Evolutionary conservation across 1,284 basidiomycete genomes (phyloP).

Genomic region (Rhodotorula sp.): DNA sequence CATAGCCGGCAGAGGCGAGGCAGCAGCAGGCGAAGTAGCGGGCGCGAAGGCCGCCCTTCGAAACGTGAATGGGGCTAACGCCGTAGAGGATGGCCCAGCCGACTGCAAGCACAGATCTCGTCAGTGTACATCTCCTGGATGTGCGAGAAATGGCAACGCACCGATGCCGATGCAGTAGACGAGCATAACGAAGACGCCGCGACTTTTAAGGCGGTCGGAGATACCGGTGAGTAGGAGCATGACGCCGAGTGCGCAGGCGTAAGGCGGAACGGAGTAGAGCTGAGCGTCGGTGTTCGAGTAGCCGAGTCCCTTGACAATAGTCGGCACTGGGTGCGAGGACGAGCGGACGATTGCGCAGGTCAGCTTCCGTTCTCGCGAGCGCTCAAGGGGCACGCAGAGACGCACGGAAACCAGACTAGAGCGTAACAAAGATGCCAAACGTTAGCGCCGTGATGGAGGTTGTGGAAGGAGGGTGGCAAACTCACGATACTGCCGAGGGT

Average conservation of each 20-base stretch:
- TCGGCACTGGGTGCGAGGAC: background rate
- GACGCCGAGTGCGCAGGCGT: slow-evolving; percentile 42
- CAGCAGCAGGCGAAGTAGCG: slow-evolving; percentile 49
- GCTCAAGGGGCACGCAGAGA: background rate
- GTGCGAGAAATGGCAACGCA: too few species aligned
- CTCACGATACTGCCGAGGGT: slow-evolving; percentile 65
- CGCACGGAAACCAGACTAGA: background rate
- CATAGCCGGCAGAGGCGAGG: background rate
- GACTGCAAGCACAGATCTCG: too few species aligned
- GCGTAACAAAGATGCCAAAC: background rate
- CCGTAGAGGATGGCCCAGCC: slow-evolving; percentile 52
- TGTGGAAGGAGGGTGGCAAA: slow-evolving; percentile 61
- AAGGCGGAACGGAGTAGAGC: slow-evolving; percentile 65
- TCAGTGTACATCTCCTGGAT: too few species aligned
- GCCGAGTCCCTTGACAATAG: slow-evolving; percentile 58
- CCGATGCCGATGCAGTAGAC: slow-evolving; percentile 51
- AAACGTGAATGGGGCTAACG: slow-evolving; percentile 45
- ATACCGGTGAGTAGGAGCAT: slow-evolving; percentile 62
- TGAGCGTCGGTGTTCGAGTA: slow-evolving; percentile 57
- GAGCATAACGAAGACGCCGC: slow-evolving; percentile 56
- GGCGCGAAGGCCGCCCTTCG: slow-evolving; percentile 44
- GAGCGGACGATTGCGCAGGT: background rate
- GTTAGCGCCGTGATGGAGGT: slow-evolving; percentile 43
- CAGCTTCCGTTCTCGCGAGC: background rate
- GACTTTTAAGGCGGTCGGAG: slow-evolving; percentile 70